Evolutionary conservation across 108 stramenopile species (phyloP), one percentile per base, ranked within the genome.

Genomic region (Pseudonitzschia pungens): DNA sequence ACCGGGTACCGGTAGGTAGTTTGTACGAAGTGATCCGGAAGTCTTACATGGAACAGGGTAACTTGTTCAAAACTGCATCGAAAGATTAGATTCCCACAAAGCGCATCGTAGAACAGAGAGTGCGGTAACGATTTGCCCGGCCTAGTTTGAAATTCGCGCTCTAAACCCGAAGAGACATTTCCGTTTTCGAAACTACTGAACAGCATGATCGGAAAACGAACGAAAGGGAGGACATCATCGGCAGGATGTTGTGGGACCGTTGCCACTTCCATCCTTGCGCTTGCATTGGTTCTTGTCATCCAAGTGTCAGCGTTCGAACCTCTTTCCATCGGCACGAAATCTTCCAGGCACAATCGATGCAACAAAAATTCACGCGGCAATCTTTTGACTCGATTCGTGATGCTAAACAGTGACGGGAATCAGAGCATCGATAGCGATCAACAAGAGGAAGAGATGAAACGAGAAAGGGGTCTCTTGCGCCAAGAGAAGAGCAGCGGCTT

Each of bases 401-500:
- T 21, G 9, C 12, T 55, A 1, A 20, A 55, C 2, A 22, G 26
- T 20, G n/a, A 36, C 36, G n/a, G n/a, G n/a, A n/a, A n/a, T n/a
- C n/a, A n/a, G n/a, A n/a, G n/a, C n/a, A n/a, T n/a, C n/a, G n/a
- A n/a, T n/a, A 33, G 32, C 60, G 29, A 3, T 18, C 60, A 40
- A 62, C 60, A 40, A 62, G 60, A 62, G 18, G 28, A 62, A 33
- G 33, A 33, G 40, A 26, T 16, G 20, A 33, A 31, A 62, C 12
- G 31, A 21, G 36, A 62, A 0, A 10, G 33, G 28, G 62, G 24
- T 27, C 68, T 69, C 45, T 22, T 48, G 41, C 63, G 62, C 27
- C 18, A 18, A 6, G 57, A 60, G 40, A 60, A 50, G 22, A 77
- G 56, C 53, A 62, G 42, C 12, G 66, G 66, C 32, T 68, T 91